A percentile compares a stretch with the other conserved stretches of the same genome.
These are phyloP conservation scores for Musa schizocarpa DNA, from an alignment of 176 grass and related monocot genomes.

Conservation along the genomic window DNA sequence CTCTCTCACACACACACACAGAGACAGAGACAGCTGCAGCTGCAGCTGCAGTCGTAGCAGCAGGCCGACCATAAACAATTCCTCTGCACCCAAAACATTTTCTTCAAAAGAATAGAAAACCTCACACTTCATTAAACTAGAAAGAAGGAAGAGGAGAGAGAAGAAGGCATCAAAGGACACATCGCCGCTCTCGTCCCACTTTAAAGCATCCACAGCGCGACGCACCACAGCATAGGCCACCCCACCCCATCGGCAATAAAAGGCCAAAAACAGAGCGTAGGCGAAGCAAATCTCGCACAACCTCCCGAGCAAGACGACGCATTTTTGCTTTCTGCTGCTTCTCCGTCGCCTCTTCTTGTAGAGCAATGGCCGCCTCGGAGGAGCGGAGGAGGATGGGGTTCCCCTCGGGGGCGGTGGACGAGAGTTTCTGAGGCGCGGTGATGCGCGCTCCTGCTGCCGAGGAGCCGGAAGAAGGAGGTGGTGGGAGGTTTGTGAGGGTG, in stretches of 20 bases:
- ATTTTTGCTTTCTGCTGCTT: neutral
- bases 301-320: neutral
- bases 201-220: neutral
- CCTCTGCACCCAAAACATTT: neutral
- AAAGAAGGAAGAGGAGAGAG: neutral
- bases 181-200: neutral
- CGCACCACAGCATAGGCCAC: neutral
- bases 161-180: neutral
- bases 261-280: neutral
- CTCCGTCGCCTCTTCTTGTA: neutral
- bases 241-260: neutral
- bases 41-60: neutral
- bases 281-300: neutral
- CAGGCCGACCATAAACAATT: neutral
- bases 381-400: neutral
- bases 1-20: no score
- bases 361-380: neutral
- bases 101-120: constrained; percentile 13
- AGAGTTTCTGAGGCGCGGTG: neutral
- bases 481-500: neutral
- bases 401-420: neutral
- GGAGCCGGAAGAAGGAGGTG: neutral
- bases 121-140: neutral
- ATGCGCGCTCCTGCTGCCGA: constrained; percentile 6
- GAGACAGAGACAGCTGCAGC: no score